These are phyloP conservation scores for Polytrichum formosum DNA, from an alignment of 225 moss, liverwort and hornwort genomes.

Conservation along the genomic window DNA sequence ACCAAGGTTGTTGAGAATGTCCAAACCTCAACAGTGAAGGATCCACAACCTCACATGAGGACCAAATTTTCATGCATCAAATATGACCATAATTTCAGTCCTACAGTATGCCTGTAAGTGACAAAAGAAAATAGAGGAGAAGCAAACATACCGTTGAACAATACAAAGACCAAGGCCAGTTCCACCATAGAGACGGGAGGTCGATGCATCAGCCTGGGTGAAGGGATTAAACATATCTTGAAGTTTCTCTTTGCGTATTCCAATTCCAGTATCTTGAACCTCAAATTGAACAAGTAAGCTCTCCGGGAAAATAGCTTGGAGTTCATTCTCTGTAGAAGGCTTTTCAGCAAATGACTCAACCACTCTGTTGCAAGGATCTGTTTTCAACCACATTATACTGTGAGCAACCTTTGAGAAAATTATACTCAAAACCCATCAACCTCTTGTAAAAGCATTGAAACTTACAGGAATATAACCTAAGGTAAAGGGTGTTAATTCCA, in stretches of 20 bases:
- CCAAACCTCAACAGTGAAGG: slow-evolving; percentile 1
- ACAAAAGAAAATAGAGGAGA: not conserved
- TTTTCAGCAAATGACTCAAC: slow-evolving; percentile 6
- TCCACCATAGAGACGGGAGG: slow-evolving; percentile 57
- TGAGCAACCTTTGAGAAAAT: not conserved
- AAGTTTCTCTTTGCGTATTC: slow-evolving; percentile 47
- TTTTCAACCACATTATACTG: slow-evolving; percentile 10
- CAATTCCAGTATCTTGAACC: slow-evolving; percentile 60
- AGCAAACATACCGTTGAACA: slow-evolving; percentile 39
- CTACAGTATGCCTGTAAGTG: not conserved
- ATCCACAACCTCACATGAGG: not conserved
- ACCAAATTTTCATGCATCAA: not conserved
- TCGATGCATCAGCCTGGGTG: slow-evolving; percentile 63
- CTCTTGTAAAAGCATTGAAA: not conserved
- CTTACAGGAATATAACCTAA: no score
- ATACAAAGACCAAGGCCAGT: slow-evolving; percentile 65
- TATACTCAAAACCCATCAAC: not conserved
- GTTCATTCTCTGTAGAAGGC: not conserved
- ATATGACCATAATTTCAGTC: not conserved
- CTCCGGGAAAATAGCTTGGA: slow-evolving; percentile 12
- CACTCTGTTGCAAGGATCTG: slow-evolving; percentile 28
- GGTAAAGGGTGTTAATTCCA: no score
- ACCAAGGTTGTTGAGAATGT: not conserved
- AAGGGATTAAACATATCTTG: slow-evolving; percentile 60
- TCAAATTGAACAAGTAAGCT: slow-evolving; percentile 36